Conservation (phyloP, 345 rosid species). For the Iberis pinnata region DNA sequence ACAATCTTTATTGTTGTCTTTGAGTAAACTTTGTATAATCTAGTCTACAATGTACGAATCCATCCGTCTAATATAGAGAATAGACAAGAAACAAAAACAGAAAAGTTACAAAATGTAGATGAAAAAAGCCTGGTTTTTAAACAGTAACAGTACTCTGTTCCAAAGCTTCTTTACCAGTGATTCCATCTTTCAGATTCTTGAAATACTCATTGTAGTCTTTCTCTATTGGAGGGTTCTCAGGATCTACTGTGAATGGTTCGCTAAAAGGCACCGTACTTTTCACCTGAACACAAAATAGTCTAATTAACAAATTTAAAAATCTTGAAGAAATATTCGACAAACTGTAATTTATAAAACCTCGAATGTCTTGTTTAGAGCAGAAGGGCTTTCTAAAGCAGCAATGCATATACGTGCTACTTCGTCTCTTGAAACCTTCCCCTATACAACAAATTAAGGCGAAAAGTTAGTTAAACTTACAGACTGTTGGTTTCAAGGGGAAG, state of each 20-base stretch:
- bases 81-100: conserved; percentile 6
- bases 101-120: conserved; percentile 4
- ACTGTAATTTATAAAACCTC: conserved; percentile 41
- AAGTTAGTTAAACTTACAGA: conserved; percentile 3
- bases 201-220: conserved; percentile 71
- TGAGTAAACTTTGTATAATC: conserved; percentile 1
- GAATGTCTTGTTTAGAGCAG: conserved; percentile 77
- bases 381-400: conserved; percentile 74
- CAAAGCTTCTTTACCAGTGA: conserved; percentile 72
- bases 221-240: conserved; percentile 77
- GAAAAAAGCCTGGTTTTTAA: conserved; percentile 26
- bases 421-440: conserved; percentile 95
- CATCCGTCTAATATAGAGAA: conserved; percentile 4
- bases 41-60: conserved; percentile 20
- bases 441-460: neutral
- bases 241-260: conserved; percentile 79
- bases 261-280: conserved; percentile 86
- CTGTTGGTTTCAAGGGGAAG: conserved; percentile 1
- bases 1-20: conserved; percentile 16
- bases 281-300: conserved; percentile 54
- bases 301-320: neutral
- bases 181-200: conserved; percentile 63
- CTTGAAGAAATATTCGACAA: neutral
- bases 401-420: conserved; percentile 84
- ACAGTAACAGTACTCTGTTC: conserved; percentile 49